Evolutionary conservation across 192 early-diverging fungal genomes (phyloP).

Genomic region (Entomortierella lignicola): DNA sequence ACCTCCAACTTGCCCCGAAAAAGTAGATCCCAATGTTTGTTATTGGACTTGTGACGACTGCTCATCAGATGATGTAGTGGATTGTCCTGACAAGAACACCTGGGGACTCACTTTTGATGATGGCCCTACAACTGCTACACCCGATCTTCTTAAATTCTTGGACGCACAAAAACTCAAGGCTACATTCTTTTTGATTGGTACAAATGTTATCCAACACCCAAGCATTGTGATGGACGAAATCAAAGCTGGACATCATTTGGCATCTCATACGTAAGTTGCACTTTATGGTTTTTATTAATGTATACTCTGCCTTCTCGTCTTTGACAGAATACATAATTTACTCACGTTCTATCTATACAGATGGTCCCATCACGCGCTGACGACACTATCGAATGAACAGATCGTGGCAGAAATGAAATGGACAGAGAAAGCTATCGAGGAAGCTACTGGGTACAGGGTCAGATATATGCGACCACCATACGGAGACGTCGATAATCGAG

Average conservation of each 20-base stretch:
- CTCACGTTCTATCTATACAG: no score
- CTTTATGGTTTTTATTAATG: no score
- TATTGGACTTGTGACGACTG: constrained; percentile 64
- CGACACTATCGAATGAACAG: background rate
- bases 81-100: constrained; percentile 49
- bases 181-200: constrained; percentile 72
- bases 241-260: constrained; percentile 70
- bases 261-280: constrained; percentile 61
- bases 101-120: constrained; percentile 76
- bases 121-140: constrained; percentile 65
- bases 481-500: background rate
- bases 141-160: constrained; percentile 61
- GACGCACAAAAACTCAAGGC: constrained; percentile 57
- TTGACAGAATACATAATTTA: background rate
- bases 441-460: background rate
- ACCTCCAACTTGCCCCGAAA: constrained; percentile 31
- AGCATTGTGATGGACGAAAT: constrained; percentile 56
- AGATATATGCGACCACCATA: background rate
- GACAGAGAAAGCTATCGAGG: background rate
- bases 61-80: constrained; percentile 52
- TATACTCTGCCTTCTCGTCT: background rate
- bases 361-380: background rate
- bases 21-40: constrained; percentile 27
- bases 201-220: constrained; percentile 64
- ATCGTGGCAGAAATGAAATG: background rate